Conservation (phyloP, 768 basidiomycete species). For the Atractiella rhizophila region DNA sequence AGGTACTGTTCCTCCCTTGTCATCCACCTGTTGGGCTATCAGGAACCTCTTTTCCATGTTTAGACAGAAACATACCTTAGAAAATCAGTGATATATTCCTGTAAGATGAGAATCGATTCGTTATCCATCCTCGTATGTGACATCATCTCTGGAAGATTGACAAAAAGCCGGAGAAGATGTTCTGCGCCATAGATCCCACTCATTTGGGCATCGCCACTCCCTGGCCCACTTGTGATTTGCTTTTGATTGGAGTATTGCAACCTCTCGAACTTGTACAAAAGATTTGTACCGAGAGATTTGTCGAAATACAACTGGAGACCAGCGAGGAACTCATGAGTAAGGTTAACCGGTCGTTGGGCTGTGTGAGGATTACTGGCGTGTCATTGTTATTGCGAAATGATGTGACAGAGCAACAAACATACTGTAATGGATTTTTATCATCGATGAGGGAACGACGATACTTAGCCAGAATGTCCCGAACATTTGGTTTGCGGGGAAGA, state of each 20-base stretch:
- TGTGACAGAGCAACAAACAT: too few relatives aligned
- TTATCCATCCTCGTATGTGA: constrained; percentile 68
- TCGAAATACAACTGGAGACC: constrained; percentile 84
- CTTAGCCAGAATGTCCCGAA: constrained; percentile 46
- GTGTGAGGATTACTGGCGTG: too few relatives aligned
- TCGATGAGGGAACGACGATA: too few relatives aligned
- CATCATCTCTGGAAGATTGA: constrained; percentile 76
- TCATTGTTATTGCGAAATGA: too few relatives aligned
- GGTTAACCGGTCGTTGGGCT: not conserved
- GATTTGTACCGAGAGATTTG: constrained; percentile 51
- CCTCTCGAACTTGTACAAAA: constrained; percentile 87
- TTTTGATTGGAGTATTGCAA: constrained; percentile 64
- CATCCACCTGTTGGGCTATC: constrained; percentile 37
- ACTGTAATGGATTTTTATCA: too few relatives aligned
- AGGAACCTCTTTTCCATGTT: not conserved
- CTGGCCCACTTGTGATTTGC: constrained; percentile 32
- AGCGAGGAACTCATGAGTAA: constrained; percentile 37
- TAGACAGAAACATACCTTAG: constrained; percentile 30
- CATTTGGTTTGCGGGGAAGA: constrained; percentile 54
- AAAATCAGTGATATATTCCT: constrained; percentile 74
- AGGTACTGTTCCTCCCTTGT: constrained; percentile 44
- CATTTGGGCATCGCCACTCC: constrained; percentile 56
- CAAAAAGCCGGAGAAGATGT: constrained; percentile 71
- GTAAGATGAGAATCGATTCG: constrained; percentile 53
- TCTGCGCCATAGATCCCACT: constrained; percentile 80